A percentile compares a stretch with the other conserved stretches of the same genome.
phyloP scores from a whole-genome alignment of 2,329 filamentous ascomycete genomes.

The Chaetothyriales sp. region DNA sequence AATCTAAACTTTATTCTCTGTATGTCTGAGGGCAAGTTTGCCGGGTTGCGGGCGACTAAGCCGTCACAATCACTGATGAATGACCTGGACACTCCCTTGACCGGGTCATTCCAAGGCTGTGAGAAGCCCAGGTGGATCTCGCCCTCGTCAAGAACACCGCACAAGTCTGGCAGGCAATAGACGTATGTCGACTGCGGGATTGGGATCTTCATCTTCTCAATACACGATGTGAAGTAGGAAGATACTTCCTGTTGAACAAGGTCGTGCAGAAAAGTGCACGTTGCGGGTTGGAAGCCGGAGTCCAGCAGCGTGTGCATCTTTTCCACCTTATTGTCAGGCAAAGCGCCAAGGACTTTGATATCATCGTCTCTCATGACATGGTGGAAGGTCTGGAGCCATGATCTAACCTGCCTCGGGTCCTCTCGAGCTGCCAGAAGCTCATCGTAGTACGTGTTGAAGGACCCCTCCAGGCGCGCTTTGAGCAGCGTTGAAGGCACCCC shows the following conservation, averaged over 20 bases:
- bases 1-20: constrained; percentile 40
- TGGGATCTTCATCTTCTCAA: constrained; percentile 35
- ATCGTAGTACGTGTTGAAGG: constrained; percentile 23
- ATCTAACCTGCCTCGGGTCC: constrained; percentile 3
- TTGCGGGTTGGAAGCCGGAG: constrained; percentile 32
- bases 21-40: constrained; percentile 45
- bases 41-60: constrained; percentile 44
- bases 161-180: constrained; percentile 45
- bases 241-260: constrained; percentile 24
- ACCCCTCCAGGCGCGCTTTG: constrained; percentile 17
- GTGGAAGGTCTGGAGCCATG: constrained; percentile 12
- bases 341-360: constrained; percentile 21
- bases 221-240: constrained; percentile 28
- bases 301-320: constrained; percentile 27
- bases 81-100: constrained; percentile 27
- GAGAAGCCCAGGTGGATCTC: constrained; percentile 46
- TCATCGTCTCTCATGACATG: constrained; percentile 1
- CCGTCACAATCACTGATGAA: constrained; percentile 37
- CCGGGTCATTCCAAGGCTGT: constrained; percentile 27
- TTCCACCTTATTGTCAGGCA: constrained; percentile 24
- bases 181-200: constrained; percentile 40
- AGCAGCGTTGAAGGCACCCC: constrained; percentile 33
- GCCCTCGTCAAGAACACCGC: constrained; percentile 36
- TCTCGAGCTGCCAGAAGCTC: constrained; percentile 19
- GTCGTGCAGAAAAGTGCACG: constrained; percentile 27